Evolutionary conservation across 1,284 basidiomycete genomes (phyloP), one percentile per base, ranked within the genome.

Genomic region (Apiotrichum sp.): DNA sequence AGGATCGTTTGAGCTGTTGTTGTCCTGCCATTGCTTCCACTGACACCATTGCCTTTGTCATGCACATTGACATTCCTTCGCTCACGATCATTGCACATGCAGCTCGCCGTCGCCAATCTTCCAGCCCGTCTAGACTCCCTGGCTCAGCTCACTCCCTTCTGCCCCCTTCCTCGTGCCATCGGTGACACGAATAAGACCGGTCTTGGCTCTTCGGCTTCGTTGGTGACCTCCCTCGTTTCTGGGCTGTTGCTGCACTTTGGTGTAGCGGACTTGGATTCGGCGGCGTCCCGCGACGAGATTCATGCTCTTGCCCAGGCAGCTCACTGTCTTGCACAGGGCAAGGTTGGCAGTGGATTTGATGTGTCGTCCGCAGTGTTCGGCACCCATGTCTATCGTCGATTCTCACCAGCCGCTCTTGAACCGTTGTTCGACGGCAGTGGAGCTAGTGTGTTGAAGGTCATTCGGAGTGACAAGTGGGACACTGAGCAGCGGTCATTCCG

Each of bases 271-370:
- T 62, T 58, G 35, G 34, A 57, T 0, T 29, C 56, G 13, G 8
- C 74, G n/a, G 14, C 13, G n/a, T 72, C 78, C 51, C 57, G 63
- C 6, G 65, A 67, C 29, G 79, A 91, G 14, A 85, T 91, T 0
- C 96, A 99, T 77, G 93, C 96, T 67, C 81, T 90, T n/a, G 86
- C 95, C 1, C 96, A 99, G 73, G 93, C 88, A 65, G 85, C 92
- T 4, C 96, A 99, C 74, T 98, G 93, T 67, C 81, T 93, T 33
- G 96, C 96, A 0, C 96, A 99, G 76, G 96, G 96, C 45, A 99
- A 99, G 75, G 86, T 99, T 13, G 96, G 96, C 39, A 91, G 88
- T 63, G 96, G 96, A 1, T 99, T 99, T 75, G 96, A 99, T 71
- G 89, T 99, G 47, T 86, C 91, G 29, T 84, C 91, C 0, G 93